Percentiles rank a stretch among this genome's conserved stretches.
phyloP scores from a whole-genome alignment of 1,284 basidiomycete species.

The Ustilago curta region DNA sequence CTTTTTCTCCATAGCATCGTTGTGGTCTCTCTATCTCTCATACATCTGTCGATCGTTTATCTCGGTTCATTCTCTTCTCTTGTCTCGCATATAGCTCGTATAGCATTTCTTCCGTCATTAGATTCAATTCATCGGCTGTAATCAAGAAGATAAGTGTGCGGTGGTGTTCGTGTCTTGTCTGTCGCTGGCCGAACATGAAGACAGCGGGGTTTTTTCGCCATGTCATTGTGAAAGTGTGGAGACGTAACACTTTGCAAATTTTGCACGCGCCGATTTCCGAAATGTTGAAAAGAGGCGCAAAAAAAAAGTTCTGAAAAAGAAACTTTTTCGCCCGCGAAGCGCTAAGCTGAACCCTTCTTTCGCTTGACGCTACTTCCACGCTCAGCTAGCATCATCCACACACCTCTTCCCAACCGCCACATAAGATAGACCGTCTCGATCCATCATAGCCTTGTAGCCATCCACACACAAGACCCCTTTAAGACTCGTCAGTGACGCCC shows the following conservation, averaged over 20 bases:
- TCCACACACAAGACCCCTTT: not conserved
- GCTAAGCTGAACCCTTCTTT: constrained; percentile 7
- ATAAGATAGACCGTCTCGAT: not conserved
- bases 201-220: not conserved
- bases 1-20: not conserved
- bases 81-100: not conserved
- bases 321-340: not conserved
- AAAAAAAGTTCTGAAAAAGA: constrained; percentile 8
- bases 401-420: not conserved
- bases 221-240: not conserved
- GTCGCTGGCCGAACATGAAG: not conserved
- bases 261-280: not conserved
- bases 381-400: too few species aligned
- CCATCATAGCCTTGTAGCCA: not conserved
- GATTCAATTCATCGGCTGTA: too few species aligned
- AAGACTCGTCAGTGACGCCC: not conserved
- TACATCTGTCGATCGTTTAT: not conserved
- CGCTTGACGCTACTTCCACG: not conserved
- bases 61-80: not conserved
- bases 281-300: not conserved
- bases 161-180: not conserved
- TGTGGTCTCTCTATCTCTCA: not conserved
- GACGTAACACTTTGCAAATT: not conserved
- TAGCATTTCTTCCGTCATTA: not conserved
- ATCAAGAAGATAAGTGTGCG: not conserved